Evolutionary conservation across 2,329 filamentous ascomycete species (phyloP).

Genomic region (Cordyceps farinosa): DNA sequence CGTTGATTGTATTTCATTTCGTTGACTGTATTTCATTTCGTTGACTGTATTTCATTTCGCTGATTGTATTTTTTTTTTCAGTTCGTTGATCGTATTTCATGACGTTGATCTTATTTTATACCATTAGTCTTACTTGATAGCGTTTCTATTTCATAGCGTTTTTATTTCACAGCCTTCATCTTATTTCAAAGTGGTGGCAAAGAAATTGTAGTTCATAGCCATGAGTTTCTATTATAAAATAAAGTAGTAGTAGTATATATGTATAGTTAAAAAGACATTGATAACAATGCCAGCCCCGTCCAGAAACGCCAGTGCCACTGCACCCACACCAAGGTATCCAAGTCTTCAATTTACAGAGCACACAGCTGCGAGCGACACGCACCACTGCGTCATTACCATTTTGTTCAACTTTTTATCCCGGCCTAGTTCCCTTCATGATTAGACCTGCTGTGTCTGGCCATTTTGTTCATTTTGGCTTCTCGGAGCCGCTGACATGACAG

Average conservation of each 20-base stretch:
- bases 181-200: no score
- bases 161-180: no score
- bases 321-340: constrained; percentile 2
- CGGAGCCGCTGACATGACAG: constrained; percentile 8
- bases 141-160: no score
- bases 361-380: neutral
- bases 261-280: neutral
- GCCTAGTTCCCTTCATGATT: neutral
- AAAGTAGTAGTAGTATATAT: neutral
- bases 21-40: no score
- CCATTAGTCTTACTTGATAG: no score
- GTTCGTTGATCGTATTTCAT: no score
- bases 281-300: constrained; percentile 1
- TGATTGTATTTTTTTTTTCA: no score
- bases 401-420: neutral
- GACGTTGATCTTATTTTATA: no score
- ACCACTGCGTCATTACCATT: neutral
- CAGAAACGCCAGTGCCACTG: constrained; percentile 4
- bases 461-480: constrained; percentile 11
- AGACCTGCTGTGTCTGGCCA: constrained; percentile 10
- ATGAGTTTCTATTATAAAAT: neutral
- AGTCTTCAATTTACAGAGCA: neutral
- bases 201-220: constrained; percentile 22
- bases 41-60: no score
- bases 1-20: no score